Evolutionary conservation across 176 grass and related monocot genomes (phyloP).

Genomic region (Oropetium thomaeum): DNA sequence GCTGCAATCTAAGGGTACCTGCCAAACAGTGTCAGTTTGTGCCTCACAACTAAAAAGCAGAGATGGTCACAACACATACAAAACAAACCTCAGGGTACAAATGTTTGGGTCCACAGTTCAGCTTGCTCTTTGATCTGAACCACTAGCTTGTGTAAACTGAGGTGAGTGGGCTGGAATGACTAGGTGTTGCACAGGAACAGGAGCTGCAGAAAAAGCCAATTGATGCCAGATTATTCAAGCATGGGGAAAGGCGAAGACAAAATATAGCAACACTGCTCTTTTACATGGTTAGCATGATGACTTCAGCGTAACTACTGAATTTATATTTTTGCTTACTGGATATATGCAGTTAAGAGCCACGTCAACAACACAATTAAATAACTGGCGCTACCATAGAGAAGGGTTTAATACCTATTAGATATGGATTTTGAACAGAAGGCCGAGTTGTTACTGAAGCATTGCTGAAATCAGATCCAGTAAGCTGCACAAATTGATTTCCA

Average conservation of each 20-base stretch:
- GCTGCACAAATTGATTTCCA: constrained; percentile 67
- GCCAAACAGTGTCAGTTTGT: constrained; percentile 23
- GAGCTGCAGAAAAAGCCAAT: constrained; percentile 46
- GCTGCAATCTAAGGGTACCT: constrained; percentile 93
- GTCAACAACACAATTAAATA: neutral
- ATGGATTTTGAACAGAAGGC: constrained; percentile 70
- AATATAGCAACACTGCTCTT: neutral
- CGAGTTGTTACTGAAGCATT: constrained; percentile 46
- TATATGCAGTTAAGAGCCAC: neutral
- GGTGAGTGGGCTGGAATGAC: constrained; percentile 63
- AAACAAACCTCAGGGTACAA: constrained; percentile 61
- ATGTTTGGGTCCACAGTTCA: constrained; percentile 49
- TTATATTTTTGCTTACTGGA: constrained; percentile 19
- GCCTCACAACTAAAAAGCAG: neutral
- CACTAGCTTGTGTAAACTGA: constrained; percentile 64
- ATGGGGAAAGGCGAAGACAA: neutral
- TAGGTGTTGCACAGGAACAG: constrained; percentile 58
- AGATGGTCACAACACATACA: constrained; percentile 2
- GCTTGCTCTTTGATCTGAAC: constrained; percentile 86
- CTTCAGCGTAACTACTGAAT: neutral
- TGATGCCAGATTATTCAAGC: constrained; percentile 14
- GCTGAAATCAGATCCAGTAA: constrained; percentile 64
- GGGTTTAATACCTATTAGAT: constrained; percentile 61
- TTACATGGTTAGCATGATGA: neutral
- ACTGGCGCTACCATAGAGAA: neutral